These are phyloP conservation scores for Entoloma clypeatum DNA, from an alignment of 1,284 basidiomycete genomes.

Conservation along the genomic window DNA sequence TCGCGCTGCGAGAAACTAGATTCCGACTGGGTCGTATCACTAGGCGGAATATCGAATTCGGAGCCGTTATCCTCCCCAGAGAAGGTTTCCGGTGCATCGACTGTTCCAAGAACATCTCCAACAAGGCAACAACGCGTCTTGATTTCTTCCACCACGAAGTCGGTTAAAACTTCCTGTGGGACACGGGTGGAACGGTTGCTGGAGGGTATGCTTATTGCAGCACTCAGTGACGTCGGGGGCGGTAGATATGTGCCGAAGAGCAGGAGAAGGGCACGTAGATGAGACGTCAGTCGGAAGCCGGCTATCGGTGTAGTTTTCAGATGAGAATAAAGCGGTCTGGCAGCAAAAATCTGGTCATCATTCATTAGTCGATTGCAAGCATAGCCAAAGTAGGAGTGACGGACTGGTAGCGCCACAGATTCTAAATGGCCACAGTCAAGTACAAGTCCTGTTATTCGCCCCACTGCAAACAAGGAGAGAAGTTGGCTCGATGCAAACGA, in stretches of 20 bases:
- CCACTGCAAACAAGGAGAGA: slow-evolving; percentile 79
- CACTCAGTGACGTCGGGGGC: slow-evolving; percentile 66
- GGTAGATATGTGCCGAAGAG: slow-evolving; percentile 80
- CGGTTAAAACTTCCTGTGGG: slow-evolving; percentile 71
- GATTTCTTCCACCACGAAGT: slow-evolving; percentile 75
- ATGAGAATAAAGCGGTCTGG: slow-evolving; percentile 80
- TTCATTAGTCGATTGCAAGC: slow-evolving; percentile 7
- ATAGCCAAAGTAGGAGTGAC: slow-evolving; percentile 25
- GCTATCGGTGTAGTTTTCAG: slow-evolving; percentile 82
- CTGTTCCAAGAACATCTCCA: slow-evolving; percentile 44
- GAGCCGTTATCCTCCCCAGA: slow-evolving; percentile 40
- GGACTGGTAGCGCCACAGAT: slow-evolving; percentile 81
- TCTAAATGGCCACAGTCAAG: slow-evolving; percentile 91
- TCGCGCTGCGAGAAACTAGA: slow-evolving; percentile 59
- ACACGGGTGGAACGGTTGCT: slow-evolving; percentile 61
- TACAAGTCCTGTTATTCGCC: slow-evolving; percentile 89
- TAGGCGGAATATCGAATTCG: slow-evolving; percentile 56
- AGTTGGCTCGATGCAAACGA: slow-evolving; percentile 89
- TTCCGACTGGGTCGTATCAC: slow-evolving; percentile 56
- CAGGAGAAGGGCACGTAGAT: slow-evolving; percentile 74
- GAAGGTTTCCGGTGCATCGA: slow-evolving; percentile 39
- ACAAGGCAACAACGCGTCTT: slow-evolving; percentile 83
- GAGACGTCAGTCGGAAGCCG: slow-evolving; percentile 68
- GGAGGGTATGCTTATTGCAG: slow-evolving; percentile 57
- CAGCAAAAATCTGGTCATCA: slow-evolving; percentile 72